A percentile compares a stretch with the other conserved stretches of the same genome.
phyloP scores from a whole-genome alignment of 2,329 filamentous ascomycete genomes.

The Pochonia chlamydosporia region DNA sequence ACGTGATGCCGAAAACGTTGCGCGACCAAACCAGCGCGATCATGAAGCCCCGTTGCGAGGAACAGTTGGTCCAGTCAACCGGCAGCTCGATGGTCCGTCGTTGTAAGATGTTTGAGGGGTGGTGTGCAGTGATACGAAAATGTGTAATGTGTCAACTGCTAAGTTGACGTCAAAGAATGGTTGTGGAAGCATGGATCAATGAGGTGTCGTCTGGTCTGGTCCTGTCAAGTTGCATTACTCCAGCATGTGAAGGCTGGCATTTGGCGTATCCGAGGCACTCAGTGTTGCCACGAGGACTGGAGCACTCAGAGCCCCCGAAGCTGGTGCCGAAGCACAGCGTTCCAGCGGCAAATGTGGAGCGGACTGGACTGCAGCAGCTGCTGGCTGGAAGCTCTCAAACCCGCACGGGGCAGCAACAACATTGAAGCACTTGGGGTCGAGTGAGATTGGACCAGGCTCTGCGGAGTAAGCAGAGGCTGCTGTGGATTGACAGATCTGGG shows the following conservation, averaged over 20 bases:
- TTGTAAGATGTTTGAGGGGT: not conserved
- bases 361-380: no score
- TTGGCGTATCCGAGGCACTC: slow-evolving; percentile 4
- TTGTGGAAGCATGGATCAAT: slow-evolving; percentile 2
- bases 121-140: no score
- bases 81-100: not conserved
- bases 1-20: not conserved
- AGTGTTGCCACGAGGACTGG: not conserved
- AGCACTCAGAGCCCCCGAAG: no score
- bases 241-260: slow-evolving; percentile 7
- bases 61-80: not conserved
- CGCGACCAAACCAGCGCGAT: not conserved
- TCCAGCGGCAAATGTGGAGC: no score
- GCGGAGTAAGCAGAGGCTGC: no score
- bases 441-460: no score
- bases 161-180: not conserved
- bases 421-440: no score
- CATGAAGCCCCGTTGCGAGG: not conserved
- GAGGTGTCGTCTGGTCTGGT: not conserved
- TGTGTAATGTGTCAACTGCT: not conserved
- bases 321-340: not conserved
- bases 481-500: no score
- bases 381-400: no score
- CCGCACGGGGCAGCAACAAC: no score
- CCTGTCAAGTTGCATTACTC: not conserved